Conservation (phyloP, 2,329 filamentous ascomycete species). For the Colletotrichum theobromicola region DNA sequence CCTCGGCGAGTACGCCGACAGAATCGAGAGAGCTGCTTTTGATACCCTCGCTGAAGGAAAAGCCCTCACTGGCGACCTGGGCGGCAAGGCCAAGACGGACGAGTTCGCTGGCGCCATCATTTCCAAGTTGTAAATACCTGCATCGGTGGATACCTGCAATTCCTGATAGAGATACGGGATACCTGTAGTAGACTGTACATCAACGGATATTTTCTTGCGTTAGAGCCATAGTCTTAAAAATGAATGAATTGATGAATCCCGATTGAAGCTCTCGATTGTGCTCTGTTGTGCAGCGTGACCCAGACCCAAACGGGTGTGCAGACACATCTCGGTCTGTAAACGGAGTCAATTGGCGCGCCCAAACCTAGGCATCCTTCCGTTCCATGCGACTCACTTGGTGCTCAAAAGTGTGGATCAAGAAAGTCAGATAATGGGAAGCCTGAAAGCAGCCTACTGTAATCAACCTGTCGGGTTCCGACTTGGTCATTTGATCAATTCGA, state of each 20-base stretch:
- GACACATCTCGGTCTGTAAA: no score
- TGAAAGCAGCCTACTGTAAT: no score
- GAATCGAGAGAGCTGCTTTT: conserved; percentile 95
- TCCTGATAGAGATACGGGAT: conserved; percentile 4
- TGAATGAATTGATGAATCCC: conserved; percentile 22
- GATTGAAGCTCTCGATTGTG: no score
- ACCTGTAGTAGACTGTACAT: conserved; percentile 24
- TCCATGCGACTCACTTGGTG: no score
- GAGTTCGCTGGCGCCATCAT: conserved; percentile 96
- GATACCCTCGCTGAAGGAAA: conserved; percentile 96
- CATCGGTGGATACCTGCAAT: conserved; percentile 41
- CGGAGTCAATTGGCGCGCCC: no score
- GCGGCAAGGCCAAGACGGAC: conserved; percentile 93
- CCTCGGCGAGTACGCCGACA: conserved; percentile 79
- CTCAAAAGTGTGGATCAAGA: no score
- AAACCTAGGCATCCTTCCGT: no score
- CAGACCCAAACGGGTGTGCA: no score
- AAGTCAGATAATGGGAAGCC: no score
- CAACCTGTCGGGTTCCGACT: no score
- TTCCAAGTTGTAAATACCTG: conserved; percentile 58
- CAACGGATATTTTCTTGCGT: conserved; percentile 20
- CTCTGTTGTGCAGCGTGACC: no score
- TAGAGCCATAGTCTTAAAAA: conserved; percentile 16
- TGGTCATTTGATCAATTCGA: background rate
- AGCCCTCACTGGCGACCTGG: conserved; percentile 92